Evolutionary conservation across 108 stramenopile genomes (phyloP).

Genomic region (Asterionellopsis glacialis): DNA sequence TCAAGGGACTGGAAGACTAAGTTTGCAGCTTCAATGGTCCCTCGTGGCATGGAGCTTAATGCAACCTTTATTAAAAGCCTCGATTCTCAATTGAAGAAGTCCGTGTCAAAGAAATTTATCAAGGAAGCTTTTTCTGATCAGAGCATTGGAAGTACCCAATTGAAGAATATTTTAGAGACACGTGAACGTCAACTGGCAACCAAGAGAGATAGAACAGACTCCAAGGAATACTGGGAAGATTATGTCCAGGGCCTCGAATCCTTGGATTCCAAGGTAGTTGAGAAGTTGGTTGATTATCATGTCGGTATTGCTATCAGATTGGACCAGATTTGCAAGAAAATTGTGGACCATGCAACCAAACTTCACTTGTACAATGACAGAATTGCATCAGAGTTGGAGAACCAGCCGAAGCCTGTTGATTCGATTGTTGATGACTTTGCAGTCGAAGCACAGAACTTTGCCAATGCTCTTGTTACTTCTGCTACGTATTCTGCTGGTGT

Average conservation of each 20-base stretch:
- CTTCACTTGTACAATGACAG: conserved; percentile 22
- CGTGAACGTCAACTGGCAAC: conserved; percentile 5
- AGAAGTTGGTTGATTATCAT: conserved; percentile 11
- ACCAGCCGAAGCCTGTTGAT: conserved; percentile 37
- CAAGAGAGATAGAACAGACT: not conserved
- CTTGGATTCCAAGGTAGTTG: conserved; percentile 3
- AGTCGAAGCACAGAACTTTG: conserved; percentile 23
- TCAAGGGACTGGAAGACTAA: conserved; percentile 36
- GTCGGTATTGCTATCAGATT: conserved; percentile 14
- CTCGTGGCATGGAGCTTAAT: conserved; percentile 35
- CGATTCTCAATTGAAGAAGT: not conserved
- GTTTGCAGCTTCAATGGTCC: conserved; percentile 33
- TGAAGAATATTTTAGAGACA: conserved; percentile 1
- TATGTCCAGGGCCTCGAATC: conserved; percentile 4
- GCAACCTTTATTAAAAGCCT: conserved; percentile 11
- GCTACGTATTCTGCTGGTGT: conserved; percentile 19
- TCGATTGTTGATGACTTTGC: conserved; percentile 33
- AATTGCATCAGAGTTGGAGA: conserved; percentile 24
- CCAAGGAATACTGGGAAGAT: conserved; percentile 14
- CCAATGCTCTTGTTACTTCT: conserved; percentile 19
- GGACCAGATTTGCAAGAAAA: conserved; percentile 15
- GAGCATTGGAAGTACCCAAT: not conserved
- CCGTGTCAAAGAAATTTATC: conserved; percentile 20
- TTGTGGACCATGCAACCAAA: conserved; percentile 24
- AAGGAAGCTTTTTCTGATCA: conserved; percentile 17